Conservation (phyloP, 257 asterid species). For the Solanum chilense region DNA sequence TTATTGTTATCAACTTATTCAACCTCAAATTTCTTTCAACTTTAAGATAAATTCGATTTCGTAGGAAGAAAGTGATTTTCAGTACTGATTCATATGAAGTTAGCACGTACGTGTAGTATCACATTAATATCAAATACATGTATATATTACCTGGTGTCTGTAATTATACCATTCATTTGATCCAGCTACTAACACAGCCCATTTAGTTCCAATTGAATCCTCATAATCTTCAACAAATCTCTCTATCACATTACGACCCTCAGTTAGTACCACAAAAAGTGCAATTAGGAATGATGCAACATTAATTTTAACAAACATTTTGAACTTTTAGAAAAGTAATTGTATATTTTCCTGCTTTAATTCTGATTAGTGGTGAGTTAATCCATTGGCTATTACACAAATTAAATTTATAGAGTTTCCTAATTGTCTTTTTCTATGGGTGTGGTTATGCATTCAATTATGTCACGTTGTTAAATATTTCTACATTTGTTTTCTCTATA, state of each 20-base stretch:
- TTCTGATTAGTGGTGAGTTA: background rate
- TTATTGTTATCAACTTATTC: background rate
- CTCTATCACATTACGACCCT: constrained; percentile 32
- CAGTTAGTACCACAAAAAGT: constrained; percentile 33
- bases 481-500: background rate
- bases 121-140: background rate
- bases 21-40: background rate
- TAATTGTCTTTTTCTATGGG: background rate
- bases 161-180: constrained; percentile 78
- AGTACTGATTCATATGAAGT: background rate
- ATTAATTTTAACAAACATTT: constrained; percentile 23
- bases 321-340: background rate
- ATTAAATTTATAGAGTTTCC: background rate
- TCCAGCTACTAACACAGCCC: constrained; percentile 92
- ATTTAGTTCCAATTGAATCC: constrained; percentile 57
- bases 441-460: background rate
- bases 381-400: background rate
- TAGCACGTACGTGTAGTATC: background rate
- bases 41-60: background rate
- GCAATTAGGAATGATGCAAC: constrained; percentile 22
- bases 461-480: background rate
- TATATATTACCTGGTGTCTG: constrained; percentile 72
- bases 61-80: background rate
- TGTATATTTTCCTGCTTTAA: background rate
- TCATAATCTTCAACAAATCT: constrained; percentile 20